Conservation (phyloP, 768 basidiomycete species). For the Boletus reticuloceps region DNA sequence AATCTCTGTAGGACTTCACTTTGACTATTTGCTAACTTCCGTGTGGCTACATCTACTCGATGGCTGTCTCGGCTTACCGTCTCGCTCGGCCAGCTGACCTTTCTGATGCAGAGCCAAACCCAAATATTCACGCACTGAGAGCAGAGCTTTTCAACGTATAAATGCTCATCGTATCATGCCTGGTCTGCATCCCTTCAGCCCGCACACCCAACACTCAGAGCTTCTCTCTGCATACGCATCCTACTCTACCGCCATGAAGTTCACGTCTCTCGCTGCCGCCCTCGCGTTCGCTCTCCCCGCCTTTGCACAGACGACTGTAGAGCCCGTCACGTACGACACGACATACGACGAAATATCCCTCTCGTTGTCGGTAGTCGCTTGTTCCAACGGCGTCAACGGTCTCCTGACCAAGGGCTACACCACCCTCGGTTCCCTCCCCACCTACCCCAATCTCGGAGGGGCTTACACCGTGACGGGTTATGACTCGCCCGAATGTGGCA, state of each 20-base stretch:
- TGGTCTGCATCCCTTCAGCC: background rate
- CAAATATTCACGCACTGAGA: too few relatives aligned
- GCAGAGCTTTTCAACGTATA: conserved; percentile 5
- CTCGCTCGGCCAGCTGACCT: too few relatives aligned
- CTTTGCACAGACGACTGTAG: conserved; percentile 8
- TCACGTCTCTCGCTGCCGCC: conserved; percentile 7
- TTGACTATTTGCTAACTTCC: too few relatives aligned
- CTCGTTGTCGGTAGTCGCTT: conserved; percentile 8
- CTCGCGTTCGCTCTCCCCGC: conserved; percentile 17
- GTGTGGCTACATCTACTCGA: too few relatives aligned
- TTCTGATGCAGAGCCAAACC: too few relatives aligned
- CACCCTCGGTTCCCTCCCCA: background rate
- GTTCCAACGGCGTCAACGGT: background rate
- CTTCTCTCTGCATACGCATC: too few relatives aligned
- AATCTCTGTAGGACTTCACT: too few relatives aligned
- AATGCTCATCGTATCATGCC: conserved; percentile 3
- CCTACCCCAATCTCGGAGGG: background rate
- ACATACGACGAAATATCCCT: conserved; percentile 27
- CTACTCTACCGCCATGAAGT: conserved; percentile 23
- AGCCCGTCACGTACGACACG: conserved; percentile 30
- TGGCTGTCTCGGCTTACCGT: too few relatives aligned
- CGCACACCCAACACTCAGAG: too few relatives aligned
- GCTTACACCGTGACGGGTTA: conserved; percentile 27
- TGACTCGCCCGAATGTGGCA: conserved; percentile 33
- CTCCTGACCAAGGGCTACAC: background rate